These are phyloP conservation scores for Pogostemon cablin DNA, from an alignment of 257 asterid genomes.

Conservation along the genomic window DNA sequence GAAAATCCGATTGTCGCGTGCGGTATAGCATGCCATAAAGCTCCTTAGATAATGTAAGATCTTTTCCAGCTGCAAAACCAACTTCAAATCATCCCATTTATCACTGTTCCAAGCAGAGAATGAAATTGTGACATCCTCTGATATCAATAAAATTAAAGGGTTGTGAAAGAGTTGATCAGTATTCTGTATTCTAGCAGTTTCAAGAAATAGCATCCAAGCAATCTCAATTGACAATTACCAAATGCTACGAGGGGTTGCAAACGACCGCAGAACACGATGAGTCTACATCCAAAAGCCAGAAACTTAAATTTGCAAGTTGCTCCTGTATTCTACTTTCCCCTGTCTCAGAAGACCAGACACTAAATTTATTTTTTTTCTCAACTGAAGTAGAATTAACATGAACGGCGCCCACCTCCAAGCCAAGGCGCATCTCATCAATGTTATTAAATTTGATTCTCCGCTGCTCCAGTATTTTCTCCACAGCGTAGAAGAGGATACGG, in stretches of 20 bases:
- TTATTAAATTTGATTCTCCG: conserved; percentile 38
- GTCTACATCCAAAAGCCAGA: conserved; percentile 77
- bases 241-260: conserved; percentile 64
- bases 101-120: background rate
- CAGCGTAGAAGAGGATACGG: conserved; percentile 40
- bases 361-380: conserved; percentile 43
- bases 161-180: background rate
- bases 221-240: background rate
- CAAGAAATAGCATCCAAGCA: background rate
- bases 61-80: background rate
- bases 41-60: conserved; percentile 7
- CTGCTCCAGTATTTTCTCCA: conserved; percentile 59
- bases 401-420: conserved; percentile 40
- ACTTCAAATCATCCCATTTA: background rate
- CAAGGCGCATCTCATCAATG: conserved; percentile 58
- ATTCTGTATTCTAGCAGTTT: background rate
- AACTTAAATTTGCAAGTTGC: conserved; percentile 50
- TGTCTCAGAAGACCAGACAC: conserved; percentile 61
- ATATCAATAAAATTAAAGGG: background rate
- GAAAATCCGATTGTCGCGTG: background rate
- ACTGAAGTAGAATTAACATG: conserved; percentile 42
- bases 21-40: background rate
- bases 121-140: background rate
- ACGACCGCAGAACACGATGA: conserved; percentile 72
- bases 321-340: conserved; percentile 47